Evolutionary conservation across 2,329 filamentous ascomycete species (phyloP), one percentile per base, ranked within the genome.

Genomic region (Cladophialophora carrionii): DNA sequence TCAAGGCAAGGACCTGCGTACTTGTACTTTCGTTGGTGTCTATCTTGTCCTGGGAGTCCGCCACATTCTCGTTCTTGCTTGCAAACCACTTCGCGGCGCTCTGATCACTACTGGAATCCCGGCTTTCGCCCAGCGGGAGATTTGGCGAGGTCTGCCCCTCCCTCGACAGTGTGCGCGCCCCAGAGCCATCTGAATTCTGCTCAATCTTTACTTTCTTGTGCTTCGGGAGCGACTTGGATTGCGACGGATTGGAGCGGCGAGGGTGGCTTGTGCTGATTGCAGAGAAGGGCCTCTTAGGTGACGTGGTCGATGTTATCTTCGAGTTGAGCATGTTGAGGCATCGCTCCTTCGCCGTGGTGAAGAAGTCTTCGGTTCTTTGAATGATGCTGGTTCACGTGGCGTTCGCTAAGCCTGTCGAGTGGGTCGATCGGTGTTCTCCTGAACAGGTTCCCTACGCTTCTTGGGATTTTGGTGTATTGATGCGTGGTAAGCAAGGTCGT

Each of bases 61-160:
- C 43, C 9, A 68, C 68, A 57, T 68, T 70, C 26, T 72, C 59
- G 46, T 71, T 70, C 12, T 60, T 70, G 24, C 51, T 62, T 22
- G 65, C 57, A 61, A 72, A 72, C 71, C 71, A 72, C 48, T 69
- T 69, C 34, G 66, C 61, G 4, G 66, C 69, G 46, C 69, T 71
- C 55, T 64, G 62, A 46, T 71, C 69, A 32, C 69, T 70, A 26
- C 68, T 67, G 20, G 68, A 69, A 17, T 68, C 65, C 7, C 60
- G 53, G 34, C 62, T 63, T 51, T 53, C 66, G 9, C 48, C 61
- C 10, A 54, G 29, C 7, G 55, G 65, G 26, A 55, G 24, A n/a
- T 43, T 57, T 14, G 57, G 57, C 24, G 32, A 26, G 2, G 8
- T 20, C 43, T 41, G 57, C 24, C 26, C 57, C 32, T 55, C 32